Evolutionary conservation across 2,329 filamentous ascomycete species (phyloP), one percentile per base, ranked within the genome.

Genomic region (Colletotrichum sidae): DNA sequence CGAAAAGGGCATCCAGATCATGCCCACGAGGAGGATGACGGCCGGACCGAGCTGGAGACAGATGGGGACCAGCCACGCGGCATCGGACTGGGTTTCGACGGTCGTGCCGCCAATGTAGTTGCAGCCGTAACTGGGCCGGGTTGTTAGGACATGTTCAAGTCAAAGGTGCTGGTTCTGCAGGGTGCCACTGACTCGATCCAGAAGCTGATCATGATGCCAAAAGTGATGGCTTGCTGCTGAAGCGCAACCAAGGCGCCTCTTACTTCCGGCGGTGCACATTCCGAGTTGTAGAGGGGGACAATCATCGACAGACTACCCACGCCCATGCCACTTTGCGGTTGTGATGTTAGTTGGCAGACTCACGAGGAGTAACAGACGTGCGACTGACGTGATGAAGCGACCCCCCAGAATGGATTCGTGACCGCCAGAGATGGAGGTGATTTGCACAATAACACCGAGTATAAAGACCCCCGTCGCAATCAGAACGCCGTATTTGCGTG

Each of bases 1-100:
- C 0, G 87, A 91, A 77, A 91, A 93, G 0, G 92, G 92, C 90
- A 94, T 92, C 78, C 92, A 92, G 10, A 91, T 72, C 85, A 94
- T 94, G 42, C 92, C 91, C 10, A 84, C 70, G 35, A 90, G 86
- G 2, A 95, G 84, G 4, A 93, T 70, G 2, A 89, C 70, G 1
- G 90, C 91, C 0, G 91, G 91, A 0, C 83, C 81, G 4, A 94
- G 81, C 71, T 95, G 92, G 0, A 94, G 81, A 69, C 86, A 89
- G 55, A 93, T 87, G 0, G 92, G 92, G 0, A 92, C 78, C 0
- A 92, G 83, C 92, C 92, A 96, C 0, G 92, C 89, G 0, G 88
- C 87, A 69, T 93, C 84, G 11, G 82, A 83, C 75, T 94, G 89
- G 1, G 69, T 70, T 1, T 75, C 80, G 71, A 76, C 65, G 0